phyloP scores from a whole-genome alignment of 495 filamentous ascomycete species.

The Aspergillus cristatus region DNA sequence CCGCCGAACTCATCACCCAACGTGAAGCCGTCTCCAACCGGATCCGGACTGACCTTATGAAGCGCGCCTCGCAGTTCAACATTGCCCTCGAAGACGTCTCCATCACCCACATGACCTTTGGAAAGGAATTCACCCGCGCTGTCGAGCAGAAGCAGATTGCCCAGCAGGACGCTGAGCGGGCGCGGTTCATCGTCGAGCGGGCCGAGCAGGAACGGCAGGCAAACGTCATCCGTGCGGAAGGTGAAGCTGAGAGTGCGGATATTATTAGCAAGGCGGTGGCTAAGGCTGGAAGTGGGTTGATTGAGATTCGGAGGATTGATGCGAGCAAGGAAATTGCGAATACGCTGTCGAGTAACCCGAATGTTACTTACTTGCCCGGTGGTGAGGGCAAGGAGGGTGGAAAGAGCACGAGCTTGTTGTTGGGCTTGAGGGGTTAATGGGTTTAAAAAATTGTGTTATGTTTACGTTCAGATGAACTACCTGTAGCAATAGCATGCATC shows the following conservation, averaged over 20 bases:
- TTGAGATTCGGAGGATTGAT: constrained; percentile 94
- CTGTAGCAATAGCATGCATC: constrained; percentile 36
- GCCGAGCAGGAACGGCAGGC: constrained; percentile 98
- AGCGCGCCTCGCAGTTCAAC: constrained; percentile 97
- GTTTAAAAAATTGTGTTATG: constrained; percentile 7
- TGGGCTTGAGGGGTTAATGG: constrained; percentile 47
- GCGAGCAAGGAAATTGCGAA: constrained; percentile 93
- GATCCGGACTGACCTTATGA: constrained; percentile 89
- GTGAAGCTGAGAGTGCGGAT: constrained; percentile 92
- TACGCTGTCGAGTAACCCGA: constrained; percentile 82
- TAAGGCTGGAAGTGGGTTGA: constrained; percentile 84
- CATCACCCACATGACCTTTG: constrained; percentile 99
- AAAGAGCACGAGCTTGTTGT: constrained; percentile 50
- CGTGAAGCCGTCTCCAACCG: constrained; percentile 92
- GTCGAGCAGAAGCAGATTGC: constrained; percentile 99
- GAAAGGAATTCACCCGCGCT: constrained; percentile 95
- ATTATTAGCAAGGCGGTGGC: constrained; percentile 86
- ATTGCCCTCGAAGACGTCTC: constrained; percentile 97
- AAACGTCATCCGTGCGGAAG: constrained; percentile 95
- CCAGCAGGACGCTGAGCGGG: constrained; percentile 96
- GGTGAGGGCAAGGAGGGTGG: constrained; percentile 56
- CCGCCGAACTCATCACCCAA: constrained; percentile 98
- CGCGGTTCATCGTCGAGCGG: constrained; percentile 96
- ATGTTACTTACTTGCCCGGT: constrained; percentile 89
- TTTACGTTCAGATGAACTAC: constrained; percentile 14